Conservation (phyloP, 2,329 filamentous ascomycete genomes). For the Sporothrix brunneoviolacea region DNA sequence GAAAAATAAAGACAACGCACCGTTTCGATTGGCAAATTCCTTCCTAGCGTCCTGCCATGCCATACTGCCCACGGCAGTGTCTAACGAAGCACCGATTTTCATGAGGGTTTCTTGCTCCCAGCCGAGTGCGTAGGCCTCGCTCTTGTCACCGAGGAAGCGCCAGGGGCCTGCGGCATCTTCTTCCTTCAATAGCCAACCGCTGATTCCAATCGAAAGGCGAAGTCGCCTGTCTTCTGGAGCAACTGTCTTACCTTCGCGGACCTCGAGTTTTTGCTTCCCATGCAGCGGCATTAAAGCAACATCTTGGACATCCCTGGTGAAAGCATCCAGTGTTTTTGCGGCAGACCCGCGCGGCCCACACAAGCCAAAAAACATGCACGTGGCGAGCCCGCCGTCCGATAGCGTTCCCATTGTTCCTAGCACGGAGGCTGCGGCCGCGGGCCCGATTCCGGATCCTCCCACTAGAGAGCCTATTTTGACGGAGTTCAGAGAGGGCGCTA, state of each 20-base stretch:
- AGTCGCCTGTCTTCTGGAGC: slow-evolving; percentile 58
- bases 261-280: slow-evolving; percentile 35
- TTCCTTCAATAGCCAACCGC: slow-evolving; percentile 70
- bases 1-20: slow-evolving; percentile 29
- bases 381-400: slow-evolving; percentile 69
- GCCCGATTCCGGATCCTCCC: slow-evolving; percentile 67
- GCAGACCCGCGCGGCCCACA: slow-evolving; percentile 72
- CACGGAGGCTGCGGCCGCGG: slow-evolving; percentile 67
- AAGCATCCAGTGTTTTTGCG: slow-evolving; percentile 81
- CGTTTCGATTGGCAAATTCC: slow-evolving; percentile 39
- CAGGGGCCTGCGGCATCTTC: slow-evolving; percentile 72
- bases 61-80: slow-evolving; percentile 67
- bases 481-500: slow-evolving; percentile 69
- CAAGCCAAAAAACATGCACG: slow-evolving; percentile 86
- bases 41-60: slow-evolving; percentile 68
- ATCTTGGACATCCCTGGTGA: slow-evolving; percentile 77
- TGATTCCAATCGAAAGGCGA: slow-evolving; percentile 74
- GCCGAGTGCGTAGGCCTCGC: slow-evolving; percentile 74
- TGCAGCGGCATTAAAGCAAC: slow-evolving; percentile 78
- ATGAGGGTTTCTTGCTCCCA: slow-evolving; percentile 76
- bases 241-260: slow-evolving; percentile 44
- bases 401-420: slow-evolving; percentile 74
- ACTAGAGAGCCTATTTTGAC: slow-evolving; percentile 75
- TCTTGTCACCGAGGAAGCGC: slow-evolving; percentile 64
- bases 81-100: slow-evolving; percentile 71